A percentile compares a stretch with the other conserved stretches of the same genome.
phyloP scores from a whole-genome alignment of 140 eudicot species.

The Cichorium intybus region DNA sequence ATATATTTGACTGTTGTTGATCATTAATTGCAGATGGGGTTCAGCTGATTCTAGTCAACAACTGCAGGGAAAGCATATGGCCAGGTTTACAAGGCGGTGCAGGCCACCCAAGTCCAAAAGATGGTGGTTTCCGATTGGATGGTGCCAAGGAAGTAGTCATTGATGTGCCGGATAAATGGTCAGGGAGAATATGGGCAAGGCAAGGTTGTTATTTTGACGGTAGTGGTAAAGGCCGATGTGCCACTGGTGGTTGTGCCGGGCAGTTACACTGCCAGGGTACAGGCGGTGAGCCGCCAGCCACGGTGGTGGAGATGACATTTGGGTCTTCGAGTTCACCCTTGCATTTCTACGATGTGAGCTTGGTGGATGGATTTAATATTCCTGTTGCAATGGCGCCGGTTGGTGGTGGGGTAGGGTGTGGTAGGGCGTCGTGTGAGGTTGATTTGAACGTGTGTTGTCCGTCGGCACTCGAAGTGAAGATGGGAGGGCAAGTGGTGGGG shows the following conservation, averaged over 20 bases:
- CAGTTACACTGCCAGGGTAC: conserved; percentile 57
- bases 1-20: neutral
- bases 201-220: conserved; percentile 62
- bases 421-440: conserved; percentile 75
- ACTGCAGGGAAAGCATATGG: conserved; percentile 73
- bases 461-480: conserved; percentile 39
- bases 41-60: conserved; percentile 66
- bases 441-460: conserved; percentile 72
- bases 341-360: conserved; percentile 78
- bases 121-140: conserved; percentile 61
- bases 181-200: conserved; percentile 85
- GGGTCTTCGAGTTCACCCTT: conserved; percentile 59
- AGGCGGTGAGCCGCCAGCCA: conserved; percentile 81
- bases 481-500: conserved; percentile 61
- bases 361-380: conserved; percentile 81
- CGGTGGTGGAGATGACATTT: conserved; percentile 82
- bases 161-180: conserved; percentile 58
- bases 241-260: conserved; percentile 77
- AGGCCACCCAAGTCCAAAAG: conserved; percentile 59
- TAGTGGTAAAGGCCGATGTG: conserved; percentile 51
- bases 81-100: conserved; percentile 71
- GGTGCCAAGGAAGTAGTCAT: conserved; percentile 50
- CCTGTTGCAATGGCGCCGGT: conserved; percentile 73
- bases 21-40: conserved; percentile 54
- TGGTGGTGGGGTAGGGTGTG: conserved; percentile 64